Evolutionary conservation across 2,329 filamentous ascomycete genomes (phyloP).

Genomic region (Aspergillus terreus): DNA sequence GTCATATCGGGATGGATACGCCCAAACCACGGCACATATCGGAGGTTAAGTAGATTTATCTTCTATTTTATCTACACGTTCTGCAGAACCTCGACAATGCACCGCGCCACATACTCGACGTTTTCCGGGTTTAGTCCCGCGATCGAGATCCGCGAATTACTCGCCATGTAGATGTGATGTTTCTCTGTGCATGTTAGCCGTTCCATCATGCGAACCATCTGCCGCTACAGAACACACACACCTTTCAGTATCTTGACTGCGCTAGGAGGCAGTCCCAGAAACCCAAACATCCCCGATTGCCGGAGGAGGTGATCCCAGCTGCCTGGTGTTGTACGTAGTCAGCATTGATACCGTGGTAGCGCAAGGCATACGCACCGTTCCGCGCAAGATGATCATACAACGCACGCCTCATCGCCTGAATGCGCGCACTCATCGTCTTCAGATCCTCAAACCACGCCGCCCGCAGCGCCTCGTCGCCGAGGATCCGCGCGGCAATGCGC

Average conservation of each 20-base stretch:
- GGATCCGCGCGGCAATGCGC: slow-evolving; percentile 72
- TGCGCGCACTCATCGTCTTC: slow-evolving; percentile 84
- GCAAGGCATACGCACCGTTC: not conserved
- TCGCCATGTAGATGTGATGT: slow-evolving; percentile 51
- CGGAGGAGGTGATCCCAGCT: slow-evolving; percentile 57
- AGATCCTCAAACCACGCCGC: slow-evolving; percentile 87
- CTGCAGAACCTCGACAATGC: slow-evolving; percentile 18
- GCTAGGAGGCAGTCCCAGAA: slow-evolving; percentile 48
- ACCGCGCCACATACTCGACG: slow-evolving; percentile 36
- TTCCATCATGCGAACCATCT: too few species aligned
- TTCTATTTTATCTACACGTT: not conserved
- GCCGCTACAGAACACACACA: slow-evolving; percentile 8
- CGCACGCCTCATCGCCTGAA: slow-evolving; percentile 79
- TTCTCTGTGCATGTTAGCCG: slow-evolving; percentile 23
- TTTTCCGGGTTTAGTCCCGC: slow-evolving; percentile 70
- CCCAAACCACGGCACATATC: too few species aligned
- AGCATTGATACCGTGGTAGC: slow-evolving; percentile 50
- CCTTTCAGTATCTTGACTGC: slow-evolving; percentile 40
- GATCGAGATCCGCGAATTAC: slow-evolving; percentile 95
- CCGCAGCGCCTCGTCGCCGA: slow-evolving; percentile 74
- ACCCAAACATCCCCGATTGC: slow-evolving; percentile 98
- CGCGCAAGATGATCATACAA: slow-evolving; percentile 58
- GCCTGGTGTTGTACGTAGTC: slow-evolving; percentile 66
- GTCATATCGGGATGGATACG: not conserved
- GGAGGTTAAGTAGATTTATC: not conserved